Evolutionary conservation across 306 rosid genomes (phyloP).

Genomic region (Quercus gilva): DNA sequence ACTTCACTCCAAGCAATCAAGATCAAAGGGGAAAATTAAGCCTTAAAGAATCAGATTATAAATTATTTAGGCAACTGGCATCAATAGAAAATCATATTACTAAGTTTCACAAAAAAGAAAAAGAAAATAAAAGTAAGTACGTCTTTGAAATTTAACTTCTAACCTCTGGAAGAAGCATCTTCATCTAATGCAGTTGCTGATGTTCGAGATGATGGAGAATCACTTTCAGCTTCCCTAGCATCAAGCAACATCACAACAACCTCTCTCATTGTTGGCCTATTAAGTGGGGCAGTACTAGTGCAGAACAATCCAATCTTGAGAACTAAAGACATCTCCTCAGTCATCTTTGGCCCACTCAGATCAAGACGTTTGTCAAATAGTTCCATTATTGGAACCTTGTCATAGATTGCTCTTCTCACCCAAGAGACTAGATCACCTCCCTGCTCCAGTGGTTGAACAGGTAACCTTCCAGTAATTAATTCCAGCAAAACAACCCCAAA

Average conservation of each 20-base stretch:
- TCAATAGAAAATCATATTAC: not conserved
- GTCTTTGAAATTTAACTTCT: conserved; percentile 19
- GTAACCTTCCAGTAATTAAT: conserved; percentile 61
- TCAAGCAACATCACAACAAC: conserved; percentile 78
- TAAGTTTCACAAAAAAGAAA: not conserved
- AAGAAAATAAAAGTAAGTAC: not conserved
- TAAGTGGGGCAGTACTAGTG: conserved; percentile 66
- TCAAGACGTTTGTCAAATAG: conserved; percentile 61
- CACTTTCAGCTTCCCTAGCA: conserved; percentile 51
- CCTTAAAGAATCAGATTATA: not conserved
- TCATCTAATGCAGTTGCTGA: conserved; percentile 65
- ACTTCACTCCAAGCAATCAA: not conserved
- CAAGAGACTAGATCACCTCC: conserved; percentile 73
- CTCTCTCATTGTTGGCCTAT: conserved; percentile 84
- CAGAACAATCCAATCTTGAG: conserved; percentile 78
- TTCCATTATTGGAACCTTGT: conserved; percentile 38
- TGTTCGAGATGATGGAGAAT: conserved; percentile 52
- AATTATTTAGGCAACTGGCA: not conserved
- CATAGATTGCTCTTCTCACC: conserved; percentile 61
- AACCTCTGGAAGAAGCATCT: conserved; percentile 52
- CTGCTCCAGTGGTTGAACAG: conserved; percentile 76
- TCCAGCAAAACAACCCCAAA: conserved; percentile 79
- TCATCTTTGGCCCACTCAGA: conserved; percentile 37
- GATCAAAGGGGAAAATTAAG: not conserved
- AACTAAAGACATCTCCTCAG: conserved; percentile 67